Evolutionary conservation across 306 rosid genomes (phyloP).

Genomic region (Rosa rugosa): DNA sequence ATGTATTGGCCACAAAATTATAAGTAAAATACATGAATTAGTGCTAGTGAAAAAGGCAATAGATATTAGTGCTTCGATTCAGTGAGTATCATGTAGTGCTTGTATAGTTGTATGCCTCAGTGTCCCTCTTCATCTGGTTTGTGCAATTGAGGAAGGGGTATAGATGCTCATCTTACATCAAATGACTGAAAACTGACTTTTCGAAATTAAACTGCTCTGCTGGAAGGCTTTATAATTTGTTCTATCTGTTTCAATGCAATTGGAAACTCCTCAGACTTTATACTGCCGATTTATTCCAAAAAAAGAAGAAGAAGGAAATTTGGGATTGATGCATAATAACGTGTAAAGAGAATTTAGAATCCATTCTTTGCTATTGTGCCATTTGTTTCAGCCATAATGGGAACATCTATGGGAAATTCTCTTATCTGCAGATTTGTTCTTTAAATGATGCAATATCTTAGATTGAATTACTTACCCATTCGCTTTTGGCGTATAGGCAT

Average conservation of each 20-base stretch:
- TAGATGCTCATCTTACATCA: slow-evolving; percentile 10
- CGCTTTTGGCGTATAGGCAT: not conserved
- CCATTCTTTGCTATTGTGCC: slow-evolving; percentile 8
- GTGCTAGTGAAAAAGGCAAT: not conserved
- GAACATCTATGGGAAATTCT: slow-evolving; percentile 16
- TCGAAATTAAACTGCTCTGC: not conserved
- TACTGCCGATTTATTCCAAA: not conserved
- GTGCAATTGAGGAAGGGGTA: not conserved
- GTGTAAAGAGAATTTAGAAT: slow-evolving; percentile 5
- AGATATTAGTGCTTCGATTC: not conserved
- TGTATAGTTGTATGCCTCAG: not conserved
- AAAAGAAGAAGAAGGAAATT: not conserved
- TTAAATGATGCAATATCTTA: not conserved
- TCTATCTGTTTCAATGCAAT: not conserved
- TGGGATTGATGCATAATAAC: slow-evolving; percentile 16
- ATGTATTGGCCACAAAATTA: not conserved
- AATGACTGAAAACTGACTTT: slow-evolving; percentile 9
- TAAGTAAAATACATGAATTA: not conserved
- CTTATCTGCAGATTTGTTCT: slow-evolving; percentile 4
- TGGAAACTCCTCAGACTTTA: slow-evolving; percentile 8
- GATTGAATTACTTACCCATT: not conserved
- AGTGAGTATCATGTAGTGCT: not conserved
- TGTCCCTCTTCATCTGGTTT: not conserved
- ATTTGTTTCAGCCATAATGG: slow-evolving; percentile 10
- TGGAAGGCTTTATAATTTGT: not conserved